Conservation (phyloP, 805 yeast genomes). For the Saccharomyces cerevisiae region DNA sequence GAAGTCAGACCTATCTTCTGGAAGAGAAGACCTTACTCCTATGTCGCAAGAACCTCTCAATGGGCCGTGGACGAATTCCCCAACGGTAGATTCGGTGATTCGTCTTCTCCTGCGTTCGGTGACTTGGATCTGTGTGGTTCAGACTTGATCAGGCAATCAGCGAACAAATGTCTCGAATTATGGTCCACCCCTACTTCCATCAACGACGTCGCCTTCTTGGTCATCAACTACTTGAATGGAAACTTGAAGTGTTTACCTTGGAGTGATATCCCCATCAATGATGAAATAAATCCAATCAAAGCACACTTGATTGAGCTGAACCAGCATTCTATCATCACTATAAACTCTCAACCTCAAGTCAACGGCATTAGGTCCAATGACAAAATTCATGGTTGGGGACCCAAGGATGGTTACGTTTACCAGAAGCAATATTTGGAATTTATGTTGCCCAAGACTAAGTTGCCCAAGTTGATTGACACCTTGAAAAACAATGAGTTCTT, state of each 20-base stretch:
- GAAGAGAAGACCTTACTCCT: constrained; percentile 88
- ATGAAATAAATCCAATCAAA: constrained; percentile 61
- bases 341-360: constrained; percentile 91
- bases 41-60: constrained; percentile 77
- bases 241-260: constrained; percentile 75
- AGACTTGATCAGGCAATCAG: constrained; percentile 72
- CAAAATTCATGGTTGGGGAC: constrained; percentile 87
- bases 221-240: constrained; percentile 64
- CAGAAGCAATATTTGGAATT: constrained; percentile 92
- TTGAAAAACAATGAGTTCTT: constrained; percentile 42
- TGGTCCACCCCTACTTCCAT: constrained; percentile 77
- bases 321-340: constrained; percentile 60
- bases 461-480: constrained; percentile 17
- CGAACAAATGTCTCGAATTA: constrained; percentile 67
- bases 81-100: constrained; percentile 98
- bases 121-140: constrained; percentile 78
- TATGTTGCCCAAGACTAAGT: constrained; percentile 49
- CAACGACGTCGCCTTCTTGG: constrained; percentile 53
- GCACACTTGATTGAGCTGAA: constrained; percentile 56
- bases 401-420: constrained; percentile 82
- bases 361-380: constrained; percentile 71
- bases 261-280: constrained; percentile 85
- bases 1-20: constrained; percentile 90
- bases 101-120: constrained; percentile 94
- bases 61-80: constrained; percentile 91